These are phyloP conservation scores for Fusarium verrucosum DNA, from an alignment of 2,329 filamentous ascomycete genomes.

Conservation along the genomic window DNA sequence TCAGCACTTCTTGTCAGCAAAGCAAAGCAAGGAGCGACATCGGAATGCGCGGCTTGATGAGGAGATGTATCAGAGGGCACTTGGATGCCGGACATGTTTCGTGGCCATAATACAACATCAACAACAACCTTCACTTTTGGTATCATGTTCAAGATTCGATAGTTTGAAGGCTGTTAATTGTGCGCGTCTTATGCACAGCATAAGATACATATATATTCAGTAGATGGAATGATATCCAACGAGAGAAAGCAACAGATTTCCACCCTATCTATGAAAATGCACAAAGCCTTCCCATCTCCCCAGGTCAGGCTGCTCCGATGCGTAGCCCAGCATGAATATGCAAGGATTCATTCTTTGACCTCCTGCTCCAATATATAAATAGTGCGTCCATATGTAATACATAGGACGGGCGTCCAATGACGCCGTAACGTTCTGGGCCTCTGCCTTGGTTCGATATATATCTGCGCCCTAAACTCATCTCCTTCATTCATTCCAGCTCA, in stretches of 20 bases:
- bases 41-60: constrained; percentile 4
- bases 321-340: constrained; percentile 19
- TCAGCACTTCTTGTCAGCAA: constrained; percentile 21
- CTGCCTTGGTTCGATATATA: constrained; percentile 7
- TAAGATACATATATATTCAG: constrained; percentile 2
- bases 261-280: constrained; percentile 41
- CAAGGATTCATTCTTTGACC: constrained; percentile 26
- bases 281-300: constrained; percentile 5
- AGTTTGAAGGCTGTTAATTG: constrained; percentile 20
- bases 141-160: not conserved
- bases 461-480: constrained; percentile 16
- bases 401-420: constrained; percentile 10
- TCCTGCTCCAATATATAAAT: constrained; percentile 21
- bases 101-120: not conserved
- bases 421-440: constrained; percentile 6
- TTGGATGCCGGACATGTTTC: not conserved
- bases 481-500: constrained; percentile 22
- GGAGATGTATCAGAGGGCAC: not conserved
- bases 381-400: constrained; percentile 8
- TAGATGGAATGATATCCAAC: constrained; percentile 6
- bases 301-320: not conserved
- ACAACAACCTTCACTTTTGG: not conserved
- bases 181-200: constrained; percentile 19
- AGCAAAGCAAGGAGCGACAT: not conserved
- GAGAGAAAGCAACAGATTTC: constrained; percentile 32